These are phyloP conservation scores for Fusarium buxicola DNA, from an alignment of 2,329 filamentous ascomycete species.

Conservation along the genomic window DNA sequence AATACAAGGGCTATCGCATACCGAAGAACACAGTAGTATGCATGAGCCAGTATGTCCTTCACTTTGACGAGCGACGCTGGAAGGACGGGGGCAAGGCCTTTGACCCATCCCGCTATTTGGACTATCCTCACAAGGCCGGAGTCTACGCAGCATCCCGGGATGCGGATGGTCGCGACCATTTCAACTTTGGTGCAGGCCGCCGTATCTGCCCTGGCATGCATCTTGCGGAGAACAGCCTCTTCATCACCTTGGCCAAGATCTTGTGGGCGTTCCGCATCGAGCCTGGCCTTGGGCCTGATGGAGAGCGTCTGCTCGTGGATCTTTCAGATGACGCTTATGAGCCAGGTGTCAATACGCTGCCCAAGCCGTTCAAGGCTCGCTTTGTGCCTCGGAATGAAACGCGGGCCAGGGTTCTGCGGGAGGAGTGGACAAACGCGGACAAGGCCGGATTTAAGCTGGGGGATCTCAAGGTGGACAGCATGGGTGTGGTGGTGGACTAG, in stretches of 20 bases:
- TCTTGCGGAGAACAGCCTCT: slow-evolving; percentile 54
- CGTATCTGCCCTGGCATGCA: slow-evolving; percentile 63
- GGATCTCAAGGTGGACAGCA: slow-evolving; percentile 9
- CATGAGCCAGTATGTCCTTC: slow-evolving; percentile 16
- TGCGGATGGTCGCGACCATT: slow-evolving; percentile 54
- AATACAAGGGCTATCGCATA: slow-evolving; percentile 24
- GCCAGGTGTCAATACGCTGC: slow-evolving; percentile 12
- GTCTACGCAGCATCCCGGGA: slow-evolving; percentile 43
- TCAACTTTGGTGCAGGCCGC: slow-evolving; percentile 59
- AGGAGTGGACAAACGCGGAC: slow-evolving; percentile 15
- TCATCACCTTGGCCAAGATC: slow-evolving; percentile 23
- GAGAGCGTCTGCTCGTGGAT: slow-evolving; percentile 5
- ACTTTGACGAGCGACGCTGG: slow-evolving; percentile 6
- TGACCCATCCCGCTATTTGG: slow-evolving; percentile 21
- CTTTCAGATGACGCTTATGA: slow-evolving; percentile 15
- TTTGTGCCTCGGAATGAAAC: slow-evolving; percentile 16
- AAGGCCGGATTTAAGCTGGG: slow-evolving; percentile 10
- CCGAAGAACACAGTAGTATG: slow-evolving; percentile 24
- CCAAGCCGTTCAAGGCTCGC: slow-evolving; percentile 17
- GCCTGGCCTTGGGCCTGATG: background rate
- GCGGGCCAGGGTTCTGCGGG: slow-evolving; percentile 1
- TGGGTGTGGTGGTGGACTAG: slow-evolving; percentile 6
- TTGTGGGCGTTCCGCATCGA: slow-evolving; percentile 24
- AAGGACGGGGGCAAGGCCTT: slow-evolving; percentile 6
- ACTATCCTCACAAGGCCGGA: slow-evolving; percentile 13